A percentile compares a stretch with the other conserved stretches of the same genome.
phyloP scores from a whole-genome alignment of 345 rosid genomes.

The Syzygium oleosum region DNA sequence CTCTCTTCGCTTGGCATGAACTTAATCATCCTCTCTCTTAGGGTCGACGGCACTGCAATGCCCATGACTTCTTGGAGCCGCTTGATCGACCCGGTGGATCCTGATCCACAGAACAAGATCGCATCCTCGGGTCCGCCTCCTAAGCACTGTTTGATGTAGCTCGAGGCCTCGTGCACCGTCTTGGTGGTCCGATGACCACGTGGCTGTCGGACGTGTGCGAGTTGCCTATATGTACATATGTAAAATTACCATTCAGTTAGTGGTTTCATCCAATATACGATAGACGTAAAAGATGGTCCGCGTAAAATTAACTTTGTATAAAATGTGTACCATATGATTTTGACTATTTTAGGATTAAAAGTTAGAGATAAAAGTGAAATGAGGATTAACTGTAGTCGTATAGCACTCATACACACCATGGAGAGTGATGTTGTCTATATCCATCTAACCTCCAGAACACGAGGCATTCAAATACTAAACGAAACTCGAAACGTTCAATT shows the following conservation, averaged over 20 bases:
- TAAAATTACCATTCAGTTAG: neutral
- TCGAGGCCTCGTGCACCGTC: conserved; percentile 32
- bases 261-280: neutral
- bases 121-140: conserved; percentile 42
- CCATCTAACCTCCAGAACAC: neutral
- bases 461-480: neutral
- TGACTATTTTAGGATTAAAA: neutral
- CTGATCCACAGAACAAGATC: conserved; percentile 46
- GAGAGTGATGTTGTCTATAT: neutral
- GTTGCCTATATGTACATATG: conserved; percentile 26
- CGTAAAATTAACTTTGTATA: neutral
- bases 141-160: conserved; percentile 38
- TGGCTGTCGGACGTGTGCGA: conserved; percentile 46
- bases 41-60: conserved; percentile 31
- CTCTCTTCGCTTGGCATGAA: conserved; percentile 29
- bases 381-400: neutral
- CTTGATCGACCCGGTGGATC: conserved; percentile 48
- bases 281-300: neutral
- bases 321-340: neutral
- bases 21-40: conserved; percentile 21
- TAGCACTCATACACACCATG: neutral
- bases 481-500: neutral
- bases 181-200: conserved; percentile 43
- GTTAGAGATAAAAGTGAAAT: neutral
- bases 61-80: conserved; percentile 58